Evolutionary conservation across 2,329 filamentous ascomycete species (phyloP).

Genomic region (Cladosporium sp.): DNA sequence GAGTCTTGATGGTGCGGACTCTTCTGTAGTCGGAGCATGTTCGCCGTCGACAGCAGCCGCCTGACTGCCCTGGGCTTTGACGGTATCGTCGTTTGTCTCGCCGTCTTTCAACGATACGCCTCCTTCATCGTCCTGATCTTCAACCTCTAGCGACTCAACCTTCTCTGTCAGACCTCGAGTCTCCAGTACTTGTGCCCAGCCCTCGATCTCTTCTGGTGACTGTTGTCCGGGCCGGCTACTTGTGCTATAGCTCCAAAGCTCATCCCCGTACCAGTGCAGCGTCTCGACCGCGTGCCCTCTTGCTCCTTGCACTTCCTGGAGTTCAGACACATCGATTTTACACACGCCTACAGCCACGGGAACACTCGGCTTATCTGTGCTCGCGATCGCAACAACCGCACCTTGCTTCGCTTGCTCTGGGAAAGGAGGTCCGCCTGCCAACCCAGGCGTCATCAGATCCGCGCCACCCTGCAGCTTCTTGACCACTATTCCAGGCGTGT

Average conservation of each 20-base stretch:
- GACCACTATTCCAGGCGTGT: constrained; percentile 56
- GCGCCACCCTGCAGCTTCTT: constrained; percentile 58
- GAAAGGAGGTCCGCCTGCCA: constrained; percentile 60
- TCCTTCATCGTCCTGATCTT: constrained; percentile 41
- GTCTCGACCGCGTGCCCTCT: constrained; percentile 61
- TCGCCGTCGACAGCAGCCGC: constrained; percentile 22
- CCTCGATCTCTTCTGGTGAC: constrained; percentile 48
- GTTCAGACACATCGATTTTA: constrained; percentile 53
- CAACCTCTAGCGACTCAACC: constrained; percentile 38
- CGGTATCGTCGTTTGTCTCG: constrained; percentile 17
- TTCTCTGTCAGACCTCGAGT: constrained; percentile 33
- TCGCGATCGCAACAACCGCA: constrained; percentile 57
- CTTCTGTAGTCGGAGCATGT: constrained; percentile 24
- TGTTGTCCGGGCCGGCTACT: constrained; percentile 47
- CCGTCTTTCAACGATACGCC: constrained; percentile 36
- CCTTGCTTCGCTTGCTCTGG: constrained; percentile 53
- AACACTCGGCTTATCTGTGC: constrained; percentile 52
- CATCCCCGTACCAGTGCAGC: constrained; percentile 63
- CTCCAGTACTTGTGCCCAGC: constrained; percentile 39
- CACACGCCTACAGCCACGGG: constrained; percentile 60
- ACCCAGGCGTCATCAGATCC: constrained; percentile 63
- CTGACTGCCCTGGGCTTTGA: constrained; percentile 27
- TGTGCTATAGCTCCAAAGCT: constrained; percentile 60
- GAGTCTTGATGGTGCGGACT: constrained; percentile 40
- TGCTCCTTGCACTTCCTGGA: constrained; percentile 51